A percentile compares a stretch with the other conserved stretches of the same genome.
phyloP scores from a whole-genome alignment of 2,329 filamentous ascomycete genomes.

The Peltaster fructicola region DNA sequence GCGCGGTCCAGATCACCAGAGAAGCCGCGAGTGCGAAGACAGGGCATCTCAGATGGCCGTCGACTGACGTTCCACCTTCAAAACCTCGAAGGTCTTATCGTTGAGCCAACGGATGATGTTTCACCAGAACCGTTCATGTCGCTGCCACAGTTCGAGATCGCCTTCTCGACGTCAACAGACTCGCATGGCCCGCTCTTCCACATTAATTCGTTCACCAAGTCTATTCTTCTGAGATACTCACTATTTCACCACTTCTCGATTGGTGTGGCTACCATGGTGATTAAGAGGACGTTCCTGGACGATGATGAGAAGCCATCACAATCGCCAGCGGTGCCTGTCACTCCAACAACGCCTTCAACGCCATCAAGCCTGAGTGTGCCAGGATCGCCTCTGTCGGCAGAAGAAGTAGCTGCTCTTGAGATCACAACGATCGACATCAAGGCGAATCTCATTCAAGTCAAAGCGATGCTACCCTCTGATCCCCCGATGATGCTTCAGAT shows the following conservation, averaged over 20 bases:
- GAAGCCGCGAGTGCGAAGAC: slow-evolving; percentile 28
- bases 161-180: slow-evolving; percentile 71
- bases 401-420: slow-evolving; percentile 33
- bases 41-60: slow-evolving; percentile 51
- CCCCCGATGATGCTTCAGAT: slow-evolving; percentile 85
- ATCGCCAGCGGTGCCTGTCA: slow-evolving; percentile 5
- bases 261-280: slow-evolving; percentile 59
- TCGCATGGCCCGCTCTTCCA: slow-evolving; percentile 76
- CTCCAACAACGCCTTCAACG: too few species aligned
- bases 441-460: slow-evolving; percentile 66
- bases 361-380: slow-evolving; percentile 11
- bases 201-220: slow-evolving; percentile 63
- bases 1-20: slow-evolving; percentile 18
- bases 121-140: slow-evolving; percentile 74
- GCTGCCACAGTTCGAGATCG: slow-evolving; percentile 72
- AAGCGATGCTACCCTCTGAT: slow-evolving; percentile 73
- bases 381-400: slow-evolving; percentile 4
- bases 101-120: slow-evolving; percentile 70
- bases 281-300: slow-evolving; percentile 31
- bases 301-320: slow-evolving; percentile 4
- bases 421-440: slow-evolving; percentile 69
- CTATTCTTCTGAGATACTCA: slow-evolving; percentile 72
- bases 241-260: slow-evolving; percentile 84
- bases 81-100: slow-evolving; percentile 75
- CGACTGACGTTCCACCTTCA: slow-evolving; percentile 64